These are phyloP conservation scores for Oidiodendron maius DNA, from an alignment of 495 filamentous ascomycete species.

Conservation along the genomic window DNA sequence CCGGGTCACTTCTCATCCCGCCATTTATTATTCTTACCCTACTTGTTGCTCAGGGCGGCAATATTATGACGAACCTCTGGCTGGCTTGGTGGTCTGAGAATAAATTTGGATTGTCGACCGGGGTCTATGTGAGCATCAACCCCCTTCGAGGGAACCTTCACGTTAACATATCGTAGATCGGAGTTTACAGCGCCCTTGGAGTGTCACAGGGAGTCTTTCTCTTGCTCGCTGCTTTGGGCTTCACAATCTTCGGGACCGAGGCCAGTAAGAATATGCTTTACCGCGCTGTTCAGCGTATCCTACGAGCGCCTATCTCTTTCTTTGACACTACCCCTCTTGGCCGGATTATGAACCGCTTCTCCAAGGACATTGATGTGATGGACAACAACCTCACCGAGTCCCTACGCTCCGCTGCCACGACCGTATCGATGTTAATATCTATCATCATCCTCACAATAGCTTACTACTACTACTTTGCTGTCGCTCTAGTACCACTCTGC, in stretches of 20 bases:
- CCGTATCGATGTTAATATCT: conserved; percentile 63
- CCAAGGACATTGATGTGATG: conserved; percentile 89
- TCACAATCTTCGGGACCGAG: conserved; percentile 71
- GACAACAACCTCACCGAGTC: conserved; percentile 85
- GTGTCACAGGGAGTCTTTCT: conserved; percentile 61
- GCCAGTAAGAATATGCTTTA: conserved; percentile 74
- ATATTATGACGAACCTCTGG: conserved; percentile 84
- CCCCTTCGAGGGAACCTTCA: conserved; percentile 50
- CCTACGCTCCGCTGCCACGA: conserved; percentile 84
- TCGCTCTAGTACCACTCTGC: conserved; percentile 75
- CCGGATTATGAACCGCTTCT: conserved; percentile 93
- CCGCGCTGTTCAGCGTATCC: conserved; percentile 65
- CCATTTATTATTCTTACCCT: conserved; percentile 28
- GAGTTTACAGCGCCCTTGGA: conserved; percentile 74
- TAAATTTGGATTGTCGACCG: conserved; percentile 1
- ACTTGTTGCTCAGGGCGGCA: conserved; percentile 64
- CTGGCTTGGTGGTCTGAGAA: conserved; percentile 76
- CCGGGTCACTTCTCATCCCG: conserved; percentile 1
- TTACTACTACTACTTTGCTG: conserved; percentile 87
- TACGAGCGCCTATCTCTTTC: conserved; percentile 90
- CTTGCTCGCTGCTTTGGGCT: conserved; percentile 52
- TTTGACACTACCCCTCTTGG: conserved; percentile 94
- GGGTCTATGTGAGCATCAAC: conserved; percentile 30
- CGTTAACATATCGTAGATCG: conserved; percentile 54
- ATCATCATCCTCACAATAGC: conserved; percentile 81